phyloP scores from a whole-genome alignment of 352 stramenopile genomes.

The Phytopythium delawarense region DNA sequence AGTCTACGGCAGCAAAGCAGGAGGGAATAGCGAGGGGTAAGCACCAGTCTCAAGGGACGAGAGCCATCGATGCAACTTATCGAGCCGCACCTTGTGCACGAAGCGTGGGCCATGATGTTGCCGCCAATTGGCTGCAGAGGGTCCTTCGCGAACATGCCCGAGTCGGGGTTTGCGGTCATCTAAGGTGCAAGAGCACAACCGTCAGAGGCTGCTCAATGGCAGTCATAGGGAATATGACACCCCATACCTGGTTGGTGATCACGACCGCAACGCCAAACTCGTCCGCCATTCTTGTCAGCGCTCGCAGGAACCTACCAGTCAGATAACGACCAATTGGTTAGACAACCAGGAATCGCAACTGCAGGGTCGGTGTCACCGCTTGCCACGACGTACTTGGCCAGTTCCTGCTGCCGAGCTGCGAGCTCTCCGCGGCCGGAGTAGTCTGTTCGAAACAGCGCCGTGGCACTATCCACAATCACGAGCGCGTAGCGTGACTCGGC shows the following conservation, averaged over 20 bases:
- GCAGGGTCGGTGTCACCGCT: not conserved
- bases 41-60: not conserved
- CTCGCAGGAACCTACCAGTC: conserved; percentile 91
- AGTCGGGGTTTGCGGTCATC: conserved; percentile 89
- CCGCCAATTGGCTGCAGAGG: conserved; percentile 89
- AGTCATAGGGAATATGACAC: too few species aligned
- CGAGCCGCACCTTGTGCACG: conserved; percentile 57
- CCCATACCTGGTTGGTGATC: conserved; percentile 80
- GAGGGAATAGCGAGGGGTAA: not conserved
- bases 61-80: not conserved
- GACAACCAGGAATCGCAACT: not conserved
- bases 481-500: conserved; percentile 94
- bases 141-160: conserved; percentile 89
- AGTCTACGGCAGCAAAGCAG: conserved; percentile 34
- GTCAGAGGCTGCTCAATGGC: too few species aligned
- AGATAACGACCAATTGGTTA: not conserved
- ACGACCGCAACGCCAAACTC: conserved; percentile 98
- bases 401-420: conserved; percentile 89
- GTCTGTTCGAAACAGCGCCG: conserved; percentile 98
- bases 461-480: conserved; percentile 97
- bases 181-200: conserved; percentile 13
- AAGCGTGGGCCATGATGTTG: conserved; percentile 88
- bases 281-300: conserved; percentile 96
- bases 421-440: conserved; percentile 98
- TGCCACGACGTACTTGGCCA: conserved; percentile 57